A percentile compares a stretch with the other conserved stretches of the same genome.
These are phyloP conservation scores for Daldinia childiae DNA, from an alignment of 495 filamentous ascomycete genomes.

Conservation along the genomic window DNA sequence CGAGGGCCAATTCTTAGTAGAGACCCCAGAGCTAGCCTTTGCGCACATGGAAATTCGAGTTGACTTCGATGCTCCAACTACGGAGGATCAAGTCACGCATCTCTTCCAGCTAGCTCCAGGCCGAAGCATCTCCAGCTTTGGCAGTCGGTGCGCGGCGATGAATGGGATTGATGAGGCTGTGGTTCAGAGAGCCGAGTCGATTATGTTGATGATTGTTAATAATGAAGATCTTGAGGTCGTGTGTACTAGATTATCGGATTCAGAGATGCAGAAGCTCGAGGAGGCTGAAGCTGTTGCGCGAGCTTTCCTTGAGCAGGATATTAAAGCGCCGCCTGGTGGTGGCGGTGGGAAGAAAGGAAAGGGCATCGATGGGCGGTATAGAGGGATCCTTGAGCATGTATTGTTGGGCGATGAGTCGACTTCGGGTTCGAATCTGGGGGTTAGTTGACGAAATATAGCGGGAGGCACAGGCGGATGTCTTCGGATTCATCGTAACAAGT, in stretches of 20 bases:
- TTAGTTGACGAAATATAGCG: too few species aligned
- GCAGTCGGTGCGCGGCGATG: constrained; percentile 82
- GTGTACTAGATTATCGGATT: constrained; percentile 69
- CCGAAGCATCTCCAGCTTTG: constrained; percentile 82
- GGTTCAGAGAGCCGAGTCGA: constrained; percentile 77
- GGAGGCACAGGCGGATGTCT: too few species aligned
- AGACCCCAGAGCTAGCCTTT: constrained; percentile 69
- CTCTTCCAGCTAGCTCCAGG: constrained; percentile 79
- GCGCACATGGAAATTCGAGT: constrained; percentile 90
- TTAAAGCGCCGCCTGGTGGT: constrained; percentile 26
- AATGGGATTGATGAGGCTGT: constrained; percentile 81
- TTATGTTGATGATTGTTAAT: constrained; percentile 72
- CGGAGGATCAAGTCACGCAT: constrained; percentile 84
- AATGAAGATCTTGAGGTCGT: constrained; percentile 80
- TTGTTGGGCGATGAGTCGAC: constrained; percentile 9
- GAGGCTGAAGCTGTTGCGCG: constrained; percentile 60
- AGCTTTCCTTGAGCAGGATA: constrained; percentile 43
- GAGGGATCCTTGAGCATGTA: constrained; percentile 34
- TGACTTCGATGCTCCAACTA: constrained; percentile 64
- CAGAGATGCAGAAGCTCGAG: constrained; percentile 68
- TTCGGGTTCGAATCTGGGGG: not conserved
- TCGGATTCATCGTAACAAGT: too few species aligned
- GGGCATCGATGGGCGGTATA: constrained; percentile 25
- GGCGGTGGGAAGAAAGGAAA: not conserved
- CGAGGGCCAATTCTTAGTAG: constrained; percentile 71